A percentile compares a stretch with the other conserved stretches of the same genome.
phyloP scores from a whole-genome alignment of 1,139 yeast genomes.

The Kurtzmaniella quercitrusa region DNA sequence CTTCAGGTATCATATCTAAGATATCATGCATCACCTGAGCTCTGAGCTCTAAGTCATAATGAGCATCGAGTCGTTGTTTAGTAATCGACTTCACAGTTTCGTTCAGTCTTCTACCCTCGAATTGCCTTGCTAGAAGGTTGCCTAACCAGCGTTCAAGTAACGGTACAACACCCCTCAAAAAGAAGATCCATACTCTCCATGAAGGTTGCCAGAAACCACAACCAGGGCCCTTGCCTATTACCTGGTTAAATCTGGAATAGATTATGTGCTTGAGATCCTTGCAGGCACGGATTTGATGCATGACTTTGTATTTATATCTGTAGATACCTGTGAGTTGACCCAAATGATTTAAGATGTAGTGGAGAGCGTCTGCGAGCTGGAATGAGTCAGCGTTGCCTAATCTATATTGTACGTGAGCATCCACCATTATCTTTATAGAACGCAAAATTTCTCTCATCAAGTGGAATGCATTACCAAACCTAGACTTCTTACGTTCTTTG shows the following conservation, averaged over 20 bases:
- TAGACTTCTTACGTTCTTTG: slow-evolving; percentile 89
- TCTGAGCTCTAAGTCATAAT: slow-evolving; percentile 87
- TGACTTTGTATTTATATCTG: slow-evolving; percentile 92
- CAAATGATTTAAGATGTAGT: slow-evolving; percentile 84
- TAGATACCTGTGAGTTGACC: slow-evolving; percentile 97
- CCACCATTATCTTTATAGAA: slow-evolving; percentile 79
- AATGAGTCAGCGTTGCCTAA: slow-evolving; percentile 89
- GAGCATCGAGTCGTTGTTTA: slow-evolving; percentile 92
- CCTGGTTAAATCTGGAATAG: slow-evolving; percentile 72
- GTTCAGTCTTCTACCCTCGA: slow-evolving; percentile 91
- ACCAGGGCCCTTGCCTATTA: slow-evolving; percentile 96
- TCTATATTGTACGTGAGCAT: slow-evolving; percentile 88
- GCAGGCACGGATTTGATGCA: slow-evolving; percentile 97
- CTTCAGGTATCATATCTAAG: slow-evolving; percentile 95
- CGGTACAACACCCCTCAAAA: slow-evolving; percentile 91
- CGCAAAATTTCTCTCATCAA: slow-evolving; percentile 84
- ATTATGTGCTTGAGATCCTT: slow-evolving; percentile 92
- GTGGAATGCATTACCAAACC: slow-evolving; percentile 97
- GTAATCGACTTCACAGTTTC: slow-evolving; percentile 93
- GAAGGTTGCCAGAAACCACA: slow-evolving; percentile 99
- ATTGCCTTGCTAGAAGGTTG: slow-evolving; percentile 84
- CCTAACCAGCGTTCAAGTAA: slow-evolving; percentile 93
- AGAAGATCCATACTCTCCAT: slow-evolving; percentile 95
- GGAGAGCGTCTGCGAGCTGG: slow-evolving; percentile 91
- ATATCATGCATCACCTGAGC: slow-evolving; percentile 96